Percentiles rank a stretch among this genome's conserved stretches.
Evolutionary conservation across 2,329 filamentous ascomycete genomes (phyloP).

Genomic region (Colletotrichum lupini): DNA sequence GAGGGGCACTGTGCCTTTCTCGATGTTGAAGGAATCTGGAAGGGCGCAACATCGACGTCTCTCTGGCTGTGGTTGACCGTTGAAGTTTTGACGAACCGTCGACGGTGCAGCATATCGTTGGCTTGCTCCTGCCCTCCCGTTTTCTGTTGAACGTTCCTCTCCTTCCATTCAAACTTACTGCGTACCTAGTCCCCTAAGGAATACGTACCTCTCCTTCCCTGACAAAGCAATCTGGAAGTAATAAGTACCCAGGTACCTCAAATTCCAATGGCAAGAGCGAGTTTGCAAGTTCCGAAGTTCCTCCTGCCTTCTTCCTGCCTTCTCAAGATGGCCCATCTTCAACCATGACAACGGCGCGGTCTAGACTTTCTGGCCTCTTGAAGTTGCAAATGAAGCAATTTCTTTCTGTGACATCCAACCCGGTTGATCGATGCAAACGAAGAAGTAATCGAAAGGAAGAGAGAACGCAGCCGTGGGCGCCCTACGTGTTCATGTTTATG

Average conservation of each 20-base stretch:
- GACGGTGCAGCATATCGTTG: not conserved
- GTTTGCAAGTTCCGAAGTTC: not conserved
- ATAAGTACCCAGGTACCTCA: not conserved
- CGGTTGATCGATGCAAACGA: not conserved
- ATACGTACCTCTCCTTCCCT: not conserved
- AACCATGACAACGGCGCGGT: not conserved
- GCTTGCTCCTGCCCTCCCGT: not conserved
- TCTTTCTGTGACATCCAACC: not conserved
- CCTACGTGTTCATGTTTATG: not conserved
- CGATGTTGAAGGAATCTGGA: not conserved
- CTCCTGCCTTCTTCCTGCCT: not conserved
- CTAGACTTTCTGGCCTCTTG: not conserved
- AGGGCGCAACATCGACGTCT: not conserved
- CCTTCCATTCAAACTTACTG: no score
- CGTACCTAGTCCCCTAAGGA: no score
- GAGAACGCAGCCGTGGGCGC: not conserved
- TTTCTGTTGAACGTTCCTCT: not conserved
- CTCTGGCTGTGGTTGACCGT: not conserved
- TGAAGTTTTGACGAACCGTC: not conserved
- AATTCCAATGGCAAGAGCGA: not conserved
- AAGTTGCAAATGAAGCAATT: not conserved
- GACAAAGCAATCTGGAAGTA: not conserved
- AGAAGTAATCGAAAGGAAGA: not conserved
- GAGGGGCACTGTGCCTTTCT: not conserved
- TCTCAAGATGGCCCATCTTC: not conserved